Conservation (phyloP, 2,329 filamentous ascomycete genomes). For the Hymenoscyphus albidus region DNA sequence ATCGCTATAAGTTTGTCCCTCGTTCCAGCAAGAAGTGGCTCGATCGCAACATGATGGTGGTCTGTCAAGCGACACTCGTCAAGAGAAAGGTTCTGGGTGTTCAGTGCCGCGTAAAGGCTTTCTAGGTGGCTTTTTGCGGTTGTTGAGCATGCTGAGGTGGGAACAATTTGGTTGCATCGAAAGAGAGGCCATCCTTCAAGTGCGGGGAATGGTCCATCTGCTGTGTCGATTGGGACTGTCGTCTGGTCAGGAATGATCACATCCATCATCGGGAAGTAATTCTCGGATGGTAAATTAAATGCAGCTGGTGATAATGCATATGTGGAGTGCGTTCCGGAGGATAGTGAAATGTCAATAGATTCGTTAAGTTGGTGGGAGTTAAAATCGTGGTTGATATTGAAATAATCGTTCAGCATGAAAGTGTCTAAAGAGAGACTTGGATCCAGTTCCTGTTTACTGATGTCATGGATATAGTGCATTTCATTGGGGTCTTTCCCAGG, state of each 20-base stretch:
- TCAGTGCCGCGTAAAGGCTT: not conserved
- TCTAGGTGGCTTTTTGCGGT: not conserved
- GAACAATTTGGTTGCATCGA: not conserved
- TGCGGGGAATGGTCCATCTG: not conserved
- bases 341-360: not conserved
- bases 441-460: not conserved
- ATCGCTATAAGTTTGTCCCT: slow-evolving; percentile 1
- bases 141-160: not conserved
- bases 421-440: not conserved
- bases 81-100: not conserved
- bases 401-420: not conserved
- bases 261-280: not conserved
- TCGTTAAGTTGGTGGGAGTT: not conserved
- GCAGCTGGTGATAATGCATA: not conserved
- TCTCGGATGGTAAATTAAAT: not conserved
- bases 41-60: not conserved
- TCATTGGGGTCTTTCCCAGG: not conserved
- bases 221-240: not conserved
- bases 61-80: not conserved
- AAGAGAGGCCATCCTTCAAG: slow-evolving; percentile 5
- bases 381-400: not conserved
- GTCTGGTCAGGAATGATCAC: not conserved
- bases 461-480: not conserved
- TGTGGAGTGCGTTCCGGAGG: not conserved
- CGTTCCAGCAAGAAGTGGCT: slow-evolving; percentile 1